Evolutionary conservation across 345 rosid genomes (phyloP), one percentile per base, ranked within the genome.

Genomic region (Fremontodendron californicum): DNA sequence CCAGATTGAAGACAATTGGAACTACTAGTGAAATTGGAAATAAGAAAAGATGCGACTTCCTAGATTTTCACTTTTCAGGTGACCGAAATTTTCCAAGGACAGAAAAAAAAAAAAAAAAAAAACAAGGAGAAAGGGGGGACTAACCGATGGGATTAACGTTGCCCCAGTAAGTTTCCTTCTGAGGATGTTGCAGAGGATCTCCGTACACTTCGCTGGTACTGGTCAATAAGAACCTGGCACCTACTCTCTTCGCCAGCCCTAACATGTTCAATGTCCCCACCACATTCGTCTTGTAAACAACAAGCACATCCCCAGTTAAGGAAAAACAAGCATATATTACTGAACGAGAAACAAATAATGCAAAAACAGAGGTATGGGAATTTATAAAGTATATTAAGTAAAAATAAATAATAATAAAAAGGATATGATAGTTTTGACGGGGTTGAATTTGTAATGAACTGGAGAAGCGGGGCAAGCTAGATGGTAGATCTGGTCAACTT

Each of bases 91-190:
- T 45, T 75, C 61, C 31, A 9, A 42, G 2, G 23, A 27, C 18
- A 25, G 1, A 40, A 40, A 23, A 55, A 21, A 37, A 9, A 5
- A 33, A 48, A 33, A 63, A 15, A 25, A 40, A 74, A 16, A 58
- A 23, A 66, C 45, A 21, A 27, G 10, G 5, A 7, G 40, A 68
- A 23, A 61, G 25, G 7, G 6, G 12, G 1, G 45, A 51, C 78
- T 58, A 77, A 94, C 99, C 99, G 82, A 96, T 96, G 79, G 99
- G 99, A 83, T 96, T 96, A 81, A 96, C 99, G 90, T 96, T 96
- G 84, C 99, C 99, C 99, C 99, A 96, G 86, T 96, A 96, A 60
- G 98, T 96, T 90, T 96, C 99, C 60, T 91, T 93, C 90, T 96
- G 99, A 11, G 99, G 99, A 70, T 96, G 99, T 75, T 96, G 98